Base-by-base conservation (phyloP, 169 alveolate species). In the Plasmodium yoelii region DNA sequence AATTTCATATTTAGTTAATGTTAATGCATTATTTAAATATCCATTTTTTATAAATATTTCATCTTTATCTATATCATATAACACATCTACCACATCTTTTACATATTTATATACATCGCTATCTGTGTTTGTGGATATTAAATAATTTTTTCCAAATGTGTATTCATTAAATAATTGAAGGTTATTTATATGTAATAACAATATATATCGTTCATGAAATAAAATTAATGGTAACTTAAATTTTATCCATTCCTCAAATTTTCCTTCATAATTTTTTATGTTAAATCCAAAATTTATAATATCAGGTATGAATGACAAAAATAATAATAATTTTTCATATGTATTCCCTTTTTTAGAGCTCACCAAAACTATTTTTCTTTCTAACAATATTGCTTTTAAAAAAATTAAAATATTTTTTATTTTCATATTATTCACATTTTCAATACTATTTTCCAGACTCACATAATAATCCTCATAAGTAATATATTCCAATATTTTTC, bases 281-380 rank as follows among this genome's bases (percentile, higher is more conserved):
- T 80, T 80, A 56, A 80, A 80, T 53, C 90, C 90, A 2, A 80
- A 80, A 67, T 80, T 80, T 53, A 80, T 80, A 67, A 80, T 67
- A 59, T 80, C 90, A 49, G 90, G 90, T 42, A 80, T 80, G 51
- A 80, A 67, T 22, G 90, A 80, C 28, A 80, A 70, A 47, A 64
- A 57, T 19, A 80, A 60, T 60, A 80, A 67, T 18, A 80, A 34
- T 24, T 18, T 67, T 24, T 49, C 56, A 70, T 71, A 80, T 18
- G 64, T 82, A 19, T 53, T 80, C 68, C 72, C 82, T 28, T 80
- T 80, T 57, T 64, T 65, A n/a, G 90, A 80, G 55, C 90, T 53
- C 42, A 61, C 51, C n/a, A 80, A 42, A 47, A 47, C 90, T 55
- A 80, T 53, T 67, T 67, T 80, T 56, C 55, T 80, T 67, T 80